Conservation (phyloP, 2,329 filamentous ascomycete genomes). For the Trichoderma koningii region DNA sequence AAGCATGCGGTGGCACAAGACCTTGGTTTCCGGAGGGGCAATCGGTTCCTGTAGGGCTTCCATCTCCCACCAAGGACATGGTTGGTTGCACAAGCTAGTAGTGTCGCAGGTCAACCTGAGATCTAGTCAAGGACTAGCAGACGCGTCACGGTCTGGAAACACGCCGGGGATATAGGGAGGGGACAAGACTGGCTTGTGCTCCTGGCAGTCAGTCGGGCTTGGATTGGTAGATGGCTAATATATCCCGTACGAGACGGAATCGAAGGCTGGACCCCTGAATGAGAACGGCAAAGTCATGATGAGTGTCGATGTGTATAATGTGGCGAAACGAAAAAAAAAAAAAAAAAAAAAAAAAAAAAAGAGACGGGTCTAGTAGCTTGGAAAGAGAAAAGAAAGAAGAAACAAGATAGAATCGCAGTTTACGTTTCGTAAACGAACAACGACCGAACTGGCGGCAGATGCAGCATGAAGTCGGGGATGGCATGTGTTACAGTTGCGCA, state of each 20-base stretch:
- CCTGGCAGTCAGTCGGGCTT: background rate
- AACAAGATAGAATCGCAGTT: no score
- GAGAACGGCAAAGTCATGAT: background rate
- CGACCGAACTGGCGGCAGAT: no score
- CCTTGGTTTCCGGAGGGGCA: background rate
- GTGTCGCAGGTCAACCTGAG: conserved; percentile 26
- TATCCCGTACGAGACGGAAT: conserved; percentile 7
- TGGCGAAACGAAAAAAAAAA: no score
- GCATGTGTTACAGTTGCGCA: no score
- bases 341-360: no score
- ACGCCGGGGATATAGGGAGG: background rate
- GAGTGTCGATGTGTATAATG: no score
- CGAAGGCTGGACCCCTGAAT: conserved; percentile 7
- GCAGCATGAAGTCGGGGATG: no score
- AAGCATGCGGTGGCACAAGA: background rate
- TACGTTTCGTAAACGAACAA: no score
- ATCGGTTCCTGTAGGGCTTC: background rate
- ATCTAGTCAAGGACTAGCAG: background rate
- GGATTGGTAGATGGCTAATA: background rate
- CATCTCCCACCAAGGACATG: background rate
- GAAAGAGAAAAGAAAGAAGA: no score
- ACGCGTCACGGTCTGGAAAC: background rate
- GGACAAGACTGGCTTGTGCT: background rate
- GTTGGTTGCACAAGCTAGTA: background rate
- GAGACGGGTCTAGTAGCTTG: no score